These are phyloP conservation scores for Aschersonia sp. DNA, from an alignment of 2,329 filamentous ascomycete species.

Conservation along the genomic window DNA sequence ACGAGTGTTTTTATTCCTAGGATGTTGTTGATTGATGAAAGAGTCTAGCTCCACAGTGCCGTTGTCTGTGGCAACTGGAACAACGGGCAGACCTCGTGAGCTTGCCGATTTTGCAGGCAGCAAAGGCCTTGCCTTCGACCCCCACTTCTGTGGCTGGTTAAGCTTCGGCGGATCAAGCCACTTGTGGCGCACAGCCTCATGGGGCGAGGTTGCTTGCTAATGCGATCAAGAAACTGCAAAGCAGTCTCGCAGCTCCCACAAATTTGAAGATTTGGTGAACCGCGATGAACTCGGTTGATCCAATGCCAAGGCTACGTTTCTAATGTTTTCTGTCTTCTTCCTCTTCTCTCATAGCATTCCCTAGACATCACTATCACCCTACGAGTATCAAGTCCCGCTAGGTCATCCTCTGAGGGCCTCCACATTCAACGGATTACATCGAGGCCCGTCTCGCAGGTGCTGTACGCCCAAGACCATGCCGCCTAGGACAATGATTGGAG, in stretches of 20 bases:
- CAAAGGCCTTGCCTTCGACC: not conserved
- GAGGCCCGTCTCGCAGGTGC: not conserved
- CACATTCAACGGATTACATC: no score
- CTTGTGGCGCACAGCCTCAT: conserved; percentile 1
- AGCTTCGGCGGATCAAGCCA: not conserved
- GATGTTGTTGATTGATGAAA: conserved; percentile 5
- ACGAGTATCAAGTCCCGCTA: no score
- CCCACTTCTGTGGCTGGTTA: not conserved
- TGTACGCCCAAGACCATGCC: not conserved
- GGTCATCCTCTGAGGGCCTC: no score
- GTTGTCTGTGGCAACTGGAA: conserved; percentile 25
- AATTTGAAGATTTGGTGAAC: no score
- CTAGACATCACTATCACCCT: no score
- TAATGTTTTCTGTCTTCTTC: no score
- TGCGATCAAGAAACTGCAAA: no score
- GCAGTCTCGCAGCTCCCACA: no score
- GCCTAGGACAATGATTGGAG: conserved; percentile 11
- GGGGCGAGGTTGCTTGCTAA: no score
- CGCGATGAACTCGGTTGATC: no score
- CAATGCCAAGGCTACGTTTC: no score
- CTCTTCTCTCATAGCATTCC: no score
- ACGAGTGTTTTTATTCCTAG: not conserved
- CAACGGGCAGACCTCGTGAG: not conserved
- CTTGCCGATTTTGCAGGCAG: not conserved
- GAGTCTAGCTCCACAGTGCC: conserved; percentile 12